Percentiles rank a stretch among this genome's conserved stretches.
Evolutionary conservation across 148 eudicot species (phyloP).

Genomic region (Linanthus parryae): DNA sequence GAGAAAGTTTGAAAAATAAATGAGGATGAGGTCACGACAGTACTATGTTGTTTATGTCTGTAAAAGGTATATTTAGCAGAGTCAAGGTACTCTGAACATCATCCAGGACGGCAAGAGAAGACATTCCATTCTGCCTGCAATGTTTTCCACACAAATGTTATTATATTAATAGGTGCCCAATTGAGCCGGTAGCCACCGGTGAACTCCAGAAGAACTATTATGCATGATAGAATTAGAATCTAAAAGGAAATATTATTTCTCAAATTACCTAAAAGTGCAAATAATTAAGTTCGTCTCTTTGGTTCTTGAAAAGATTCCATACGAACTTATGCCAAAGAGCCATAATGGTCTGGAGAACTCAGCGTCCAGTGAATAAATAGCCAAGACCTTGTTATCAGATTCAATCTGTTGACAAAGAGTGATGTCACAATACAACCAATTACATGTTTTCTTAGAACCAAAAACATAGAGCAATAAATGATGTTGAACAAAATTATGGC

Average conservation of each 20-base stretch:
- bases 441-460: background rate
- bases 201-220: too few species aligned
- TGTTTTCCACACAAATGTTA: conserved; percentile 11
- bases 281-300: conserved; percentile 54
- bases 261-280: conserved; percentile 74
- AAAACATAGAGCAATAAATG: conserved; percentile 1
- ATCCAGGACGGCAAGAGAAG: conserved; percentile 73
- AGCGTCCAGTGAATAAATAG: conserved; percentile 68
- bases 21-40: conserved; percentile 4
- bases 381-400: conserved; percentile 56
- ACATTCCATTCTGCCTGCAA: conserved; percentile 85
- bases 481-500: background rate
- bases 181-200: too few species aligned
- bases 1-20: background rate
- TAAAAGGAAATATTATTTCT: conserved; percentile 8
- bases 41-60: conserved; percentile 81
- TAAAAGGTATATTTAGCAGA: conserved; percentile 69
- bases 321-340: conserved; percentile 86
- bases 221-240: too few species aligned
- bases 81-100: conserved; percentile 44
- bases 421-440: conserved; percentile 1
- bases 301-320: conserved; percentile 41
- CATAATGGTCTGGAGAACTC: conserved; percentile 87
- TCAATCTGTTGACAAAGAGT: conserved; percentile 43
- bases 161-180: conserved; percentile 2